Conservation (phyloP, 192 early-diverging fungal species). For the Coemansia sp. region DNA sequence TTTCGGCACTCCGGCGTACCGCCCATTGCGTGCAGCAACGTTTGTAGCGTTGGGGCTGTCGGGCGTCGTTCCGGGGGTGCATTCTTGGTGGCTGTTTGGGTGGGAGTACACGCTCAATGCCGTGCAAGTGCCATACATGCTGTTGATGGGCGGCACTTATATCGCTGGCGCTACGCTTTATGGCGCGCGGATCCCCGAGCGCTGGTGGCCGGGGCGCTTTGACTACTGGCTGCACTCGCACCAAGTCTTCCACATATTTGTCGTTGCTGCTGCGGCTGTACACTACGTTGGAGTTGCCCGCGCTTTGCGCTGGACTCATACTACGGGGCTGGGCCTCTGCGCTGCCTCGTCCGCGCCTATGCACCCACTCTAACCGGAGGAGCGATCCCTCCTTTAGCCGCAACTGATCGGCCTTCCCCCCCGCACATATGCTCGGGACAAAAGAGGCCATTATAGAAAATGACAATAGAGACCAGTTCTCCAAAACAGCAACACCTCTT, state of each 20-base stretch:
- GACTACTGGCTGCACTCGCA: conserved; percentile 82
- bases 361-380: conserved; percentile 1
- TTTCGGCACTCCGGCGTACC: conserved; percentile 73
- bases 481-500: background rate
- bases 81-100: conserved; percentile 65
- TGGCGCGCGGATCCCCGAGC: conserved; percentile 79
- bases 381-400: background rate
- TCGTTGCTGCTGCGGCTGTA: conserved; percentile 66
- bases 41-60: conserved; percentile 82
- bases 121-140: conserved; percentile 63
- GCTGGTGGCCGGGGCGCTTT: conserved; percentile 79
- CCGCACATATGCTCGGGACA: background rate
- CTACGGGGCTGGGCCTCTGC: conserved; percentile 30
- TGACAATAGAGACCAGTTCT: background rate
- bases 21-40: conserved; percentile 71
- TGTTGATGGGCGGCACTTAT: conserved; percentile 76
- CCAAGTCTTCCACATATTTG: conserved; percentile 88
- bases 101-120: conserved; percentile 57
- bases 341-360: background rate
- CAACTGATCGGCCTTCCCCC: background rate
- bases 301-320: conserved; percentile 54
- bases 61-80: conserved; percentile 69
- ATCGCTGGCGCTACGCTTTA: conserved; percentile 84
- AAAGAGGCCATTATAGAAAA: background rate
- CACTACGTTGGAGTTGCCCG: conserved; percentile 71